Percentiles rank a stretch among this genome's conserved stretches.
Evolutionary conservation across 1,139 yeast species (phyloP).

Genomic region (Hemisphaericaspora xylofermentans): DNA sequence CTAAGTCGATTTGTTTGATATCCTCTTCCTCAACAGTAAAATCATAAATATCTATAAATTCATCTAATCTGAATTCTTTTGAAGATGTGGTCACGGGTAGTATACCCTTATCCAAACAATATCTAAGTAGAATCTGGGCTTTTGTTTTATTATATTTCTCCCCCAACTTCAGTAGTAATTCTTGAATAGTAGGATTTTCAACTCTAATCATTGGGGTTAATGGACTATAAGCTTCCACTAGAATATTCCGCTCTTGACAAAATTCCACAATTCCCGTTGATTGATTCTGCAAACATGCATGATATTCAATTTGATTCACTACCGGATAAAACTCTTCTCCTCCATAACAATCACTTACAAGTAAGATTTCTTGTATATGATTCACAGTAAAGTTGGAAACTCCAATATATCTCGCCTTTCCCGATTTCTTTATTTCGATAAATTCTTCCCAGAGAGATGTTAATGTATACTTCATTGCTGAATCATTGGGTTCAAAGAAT

Average conservation of each 20-base stretch:
- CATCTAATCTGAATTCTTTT: constrained; percentile 53
- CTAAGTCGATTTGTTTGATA: constrained; percentile 24
- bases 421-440: constrained; percentile 35
- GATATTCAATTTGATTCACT: constrained; percentile 42
- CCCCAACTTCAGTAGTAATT: constrained; percentile 43
- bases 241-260: constrained; percentile 25
- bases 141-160: constrained; percentile 55
- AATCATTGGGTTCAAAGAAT: constrained; percentile 19
- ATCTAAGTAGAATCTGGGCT: constrained; percentile 64
- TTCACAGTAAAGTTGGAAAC: constrained; percentile 36
- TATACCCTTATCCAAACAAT: constrained; percentile 62
- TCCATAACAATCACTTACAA: constrained; percentile 29
- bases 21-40: constrained; percentile 38
- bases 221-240: constrained; percentile 42
- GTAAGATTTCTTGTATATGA: constrained; percentile 26
- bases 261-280: constrained; percentile 30
- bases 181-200: constrained; percentile 23
- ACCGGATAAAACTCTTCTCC: constrained; percentile 26
- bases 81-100: constrained; percentile 73
- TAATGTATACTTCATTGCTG: constrained; percentile 14
- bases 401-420: constrained; percentile 40
- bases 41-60: constrained; percentile 52
- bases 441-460: constrained; percentile 39
- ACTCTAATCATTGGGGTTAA: constrained; percentile 37
- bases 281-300: constrained; percentile 40